Evolutionary conservation across 78 protist genomes (phyloP).

Genomic region (Planoprotostelium fungivorum): DNA sequence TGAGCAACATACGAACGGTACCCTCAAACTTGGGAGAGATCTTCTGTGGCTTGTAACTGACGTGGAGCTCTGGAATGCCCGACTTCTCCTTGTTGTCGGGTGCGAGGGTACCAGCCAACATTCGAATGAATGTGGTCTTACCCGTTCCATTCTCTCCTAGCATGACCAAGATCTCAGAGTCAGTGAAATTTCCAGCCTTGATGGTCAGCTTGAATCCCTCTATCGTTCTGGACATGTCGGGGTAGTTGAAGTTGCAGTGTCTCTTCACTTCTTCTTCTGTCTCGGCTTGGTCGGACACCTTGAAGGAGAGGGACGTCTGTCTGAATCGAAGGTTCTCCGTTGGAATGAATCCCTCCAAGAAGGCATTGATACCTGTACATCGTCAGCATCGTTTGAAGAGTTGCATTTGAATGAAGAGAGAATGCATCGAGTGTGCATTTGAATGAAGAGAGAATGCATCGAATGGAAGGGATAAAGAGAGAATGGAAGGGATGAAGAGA

Average conservation of each 20-base stretch:
- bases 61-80: slow-evolving; percentile 82
- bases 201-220: slow-evolving; percentile 78
- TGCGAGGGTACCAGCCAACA: slow-evolving; percentile 91
- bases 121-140: slow-evolving; percentile 98
- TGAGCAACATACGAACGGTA: slow-evolving; percentile 38
- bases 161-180: slow-evolving; percentile 97
- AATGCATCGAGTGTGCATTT: too few relatives aligned
- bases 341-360: slow-evolving; percentile 97
- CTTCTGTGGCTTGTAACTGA: slow-evolving; percentile 98
- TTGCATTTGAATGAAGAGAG: too few relatives aligned
- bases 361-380: slow-evolving; percentile 93
- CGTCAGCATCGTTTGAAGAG: background rate
- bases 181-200: slow-evolving; percentile 91
- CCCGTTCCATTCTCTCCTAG: slow-evolving; percentile 99
- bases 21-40: slow-evolving; percentile 93
- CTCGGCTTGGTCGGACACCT: slow-evolving; percentile 66
- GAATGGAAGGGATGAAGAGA: too few relatives aligned
- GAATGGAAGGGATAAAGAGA: too few relatives aligned
- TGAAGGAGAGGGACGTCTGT: slow-evolving; percentile 74
- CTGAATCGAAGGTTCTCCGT: slow-evolving; percentile 99
- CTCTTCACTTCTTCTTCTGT: slow-evolving; percentile 59
- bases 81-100: slow-evolving; percentile 77
- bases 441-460: too few relatives aligned
- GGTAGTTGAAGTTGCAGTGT: slow-evolving; percentile 82
- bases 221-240: slow-evolving; percentile 92